Base-by-base conservation (phyloP, 202 grass and related monocot species). In the Cymbopogon flexuosus region DNA sequence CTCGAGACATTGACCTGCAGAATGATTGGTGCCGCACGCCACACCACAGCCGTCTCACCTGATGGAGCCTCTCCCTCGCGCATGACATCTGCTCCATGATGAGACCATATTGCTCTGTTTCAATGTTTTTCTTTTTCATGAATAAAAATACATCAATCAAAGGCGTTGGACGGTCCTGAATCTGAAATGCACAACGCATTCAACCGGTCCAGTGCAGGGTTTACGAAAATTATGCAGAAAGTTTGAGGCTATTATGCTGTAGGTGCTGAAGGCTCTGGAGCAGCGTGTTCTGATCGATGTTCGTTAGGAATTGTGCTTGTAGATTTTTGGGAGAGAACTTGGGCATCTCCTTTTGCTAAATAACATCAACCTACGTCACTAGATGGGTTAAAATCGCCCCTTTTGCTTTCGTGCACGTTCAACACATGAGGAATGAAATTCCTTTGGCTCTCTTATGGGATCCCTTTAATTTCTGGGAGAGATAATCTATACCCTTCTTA, bases 1-100 rank as follows among this genome's bases (percentile, higher is more conserved):
- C 43, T 52, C 47, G 47, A 52, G n/a, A 40, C 65, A 41, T 63
- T 77, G 56, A 60, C 64, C 66, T 59, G 45, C 49, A 23, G 54
- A 47, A 68, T 68, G 60, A 86, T 83, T 88, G 80, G 51, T 2
- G 75, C 49, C 18, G 69, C 73, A 87, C 46, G 65, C 62, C 31
- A 14, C 63, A 13, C 70, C 27, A 12, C 45, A 51, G 16, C 59
- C 70, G 15, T 68, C 70, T 49, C 59, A 62, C 47, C 22, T 9
- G 64, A 19, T 41, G 12, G 45, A 46, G 43, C 43, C 46, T 0
- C 4, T 13, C 13, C 16, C 31, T 75, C 67, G 62, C 33, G 30
- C 76, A 34, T 61, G 37, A 68, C 74, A 65, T 72, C 68, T 74
- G 49, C 47, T 68, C 86, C 68, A 73, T 67, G 47, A 51, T 43